Evolutionary conservation across 2,329 filamentous ascomycete species (phyloP), one percentile per base, ranked within the genome.

Genomic region (Epichloe brachyelytri): DNA sequence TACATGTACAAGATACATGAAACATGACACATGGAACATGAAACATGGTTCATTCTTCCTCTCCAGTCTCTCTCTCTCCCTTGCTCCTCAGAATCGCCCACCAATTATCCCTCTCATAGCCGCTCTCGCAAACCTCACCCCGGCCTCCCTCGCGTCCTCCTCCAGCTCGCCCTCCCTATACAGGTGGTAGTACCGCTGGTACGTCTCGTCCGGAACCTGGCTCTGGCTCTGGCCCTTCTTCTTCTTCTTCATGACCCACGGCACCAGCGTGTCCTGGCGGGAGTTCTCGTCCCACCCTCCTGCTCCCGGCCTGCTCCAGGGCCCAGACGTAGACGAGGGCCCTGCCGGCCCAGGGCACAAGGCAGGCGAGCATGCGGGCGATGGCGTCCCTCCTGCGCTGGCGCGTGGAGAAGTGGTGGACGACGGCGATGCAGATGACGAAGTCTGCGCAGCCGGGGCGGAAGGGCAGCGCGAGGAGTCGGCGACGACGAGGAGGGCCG

Each of bases 101-200:
- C 93, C 93, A 97, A 70, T 98, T 98, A 64, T 97, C 93, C 71
- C 83, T 90, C 65, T 98, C 93, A 68, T 97, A 98, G 36, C 93
- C 93, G 53, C 80, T 81, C 57, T 87, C 83, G 22, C 93, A 60
- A 14, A 96, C 80, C 46, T 68, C 70, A 7, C 90, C 93, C 89
- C 89, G 19, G 85, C 90, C 15, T 77, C 75, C 48, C 67, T 65
- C 52, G 95, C 78, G 64, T 96, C 86, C 43, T 80, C 76, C 64
- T 96, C 89, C 53, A 98, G 73, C 71, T 98, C 93, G 15, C 87
- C 87, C 63, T 87, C 78, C 50, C 80, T 77, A 68, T 95, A 98
- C 26, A 98, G 73, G 68, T 98, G 93, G 65, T 98, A 98, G 65
- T 95, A 98, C 49, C 93, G 79, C 65, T 95, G 82, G 64, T 86